Evolutionary conservation across 2,329 filamentous ascomycete genomes (phyloP).

Genomic region (Pestalotiopsis sp.): DNA sequence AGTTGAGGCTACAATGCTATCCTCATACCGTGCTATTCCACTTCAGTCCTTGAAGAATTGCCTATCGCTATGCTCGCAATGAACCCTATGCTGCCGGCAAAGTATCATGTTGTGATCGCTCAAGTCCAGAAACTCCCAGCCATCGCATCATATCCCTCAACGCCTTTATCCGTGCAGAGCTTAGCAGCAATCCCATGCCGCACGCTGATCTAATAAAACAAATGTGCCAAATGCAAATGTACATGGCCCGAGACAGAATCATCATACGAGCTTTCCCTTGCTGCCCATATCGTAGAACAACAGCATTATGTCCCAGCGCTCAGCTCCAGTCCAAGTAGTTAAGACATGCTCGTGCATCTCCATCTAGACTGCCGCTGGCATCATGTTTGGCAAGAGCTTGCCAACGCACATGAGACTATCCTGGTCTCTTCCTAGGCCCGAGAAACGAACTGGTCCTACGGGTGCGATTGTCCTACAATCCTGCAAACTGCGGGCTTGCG

Average conservation of each 20-base stretch:
- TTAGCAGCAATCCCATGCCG: background rate
- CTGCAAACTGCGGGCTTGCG: slow-evolving; percentile 34
- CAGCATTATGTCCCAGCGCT: background rate
- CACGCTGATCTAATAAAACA: background rate
- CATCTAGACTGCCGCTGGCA: background rate
- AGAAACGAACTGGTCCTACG: background rate
- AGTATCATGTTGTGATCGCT: background rate
- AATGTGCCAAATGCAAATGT: background rate
- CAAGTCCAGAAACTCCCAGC: background rate
- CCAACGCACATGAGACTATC: background rate
- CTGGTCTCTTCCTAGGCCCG: background rate
- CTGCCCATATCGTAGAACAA: background rate
- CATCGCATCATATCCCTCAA: background rate
- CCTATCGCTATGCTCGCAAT: background rate
- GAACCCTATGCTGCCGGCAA: background rate
- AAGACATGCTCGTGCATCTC: background rate
- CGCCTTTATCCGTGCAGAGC: background rate
- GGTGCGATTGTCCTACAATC: slow-evolving; percentile 22
- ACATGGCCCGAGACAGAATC: background rate
- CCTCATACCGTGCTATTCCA: background rate
- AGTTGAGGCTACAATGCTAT: background rate
- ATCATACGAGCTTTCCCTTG: background rate
- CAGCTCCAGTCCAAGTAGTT: background rate
- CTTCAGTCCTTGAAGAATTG: background rate
- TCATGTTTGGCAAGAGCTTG: background rate